A percentile compares a stretch with the other conserved stretches of the same genome.
Evolutionary conservation across 2,329 filamentous ascomycete species (phyloP).

Genomic region (Teratosphaeria epicoccoides): DNA sequence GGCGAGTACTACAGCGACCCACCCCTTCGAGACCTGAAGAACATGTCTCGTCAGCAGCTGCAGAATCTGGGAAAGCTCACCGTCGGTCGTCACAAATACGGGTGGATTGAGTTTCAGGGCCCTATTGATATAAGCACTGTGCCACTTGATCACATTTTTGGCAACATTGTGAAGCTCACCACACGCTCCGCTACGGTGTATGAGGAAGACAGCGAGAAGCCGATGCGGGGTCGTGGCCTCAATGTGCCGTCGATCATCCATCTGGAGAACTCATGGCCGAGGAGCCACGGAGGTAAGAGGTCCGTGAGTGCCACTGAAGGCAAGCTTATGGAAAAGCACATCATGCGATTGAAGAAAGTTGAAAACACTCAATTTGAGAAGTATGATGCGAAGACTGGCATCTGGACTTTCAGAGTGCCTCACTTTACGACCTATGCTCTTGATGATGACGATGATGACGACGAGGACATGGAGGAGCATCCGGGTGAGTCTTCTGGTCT

Average conservation of each 20-base stretch:
- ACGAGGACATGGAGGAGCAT: conserved; percentile 38
- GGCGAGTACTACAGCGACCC: conserved; percentile 86
- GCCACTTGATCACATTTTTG: conserved; percentile 69
- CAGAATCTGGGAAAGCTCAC: conserved; percentile 63
- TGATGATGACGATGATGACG: conserved; percentile 57
- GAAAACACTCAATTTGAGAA: conserved; percentile 68
- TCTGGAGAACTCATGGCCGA: conserved; percentile 90
- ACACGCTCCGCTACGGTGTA: conserved; percentile 84
- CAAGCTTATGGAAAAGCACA: conserved; percentile 66
- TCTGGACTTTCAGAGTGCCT: conserved; percentile 87
- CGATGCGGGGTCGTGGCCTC: conserved; percentile 72
- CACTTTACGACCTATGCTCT: conserved; percentile 95
- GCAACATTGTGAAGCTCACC: conserved; percentile 63
- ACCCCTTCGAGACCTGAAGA: conserved; percentile 59
- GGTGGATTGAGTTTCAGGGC: conserved; percentile 67
- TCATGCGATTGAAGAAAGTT: conserved; percentile 70
- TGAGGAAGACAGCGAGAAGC: conserved; percentile 62
- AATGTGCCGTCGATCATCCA: conserved; percentile 83
- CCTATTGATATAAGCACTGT: conserved; percentile 60
- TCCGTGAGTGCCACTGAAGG: conserved; percentile 47
- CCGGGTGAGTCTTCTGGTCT: conserved; percentile 38
- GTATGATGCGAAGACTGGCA: conserved; percentile 69
- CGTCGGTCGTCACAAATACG: conserved; percentile 73
- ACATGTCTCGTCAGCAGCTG: conserved; percentile 70
- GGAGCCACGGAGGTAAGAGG: conserved; percentile 49